Percentiles rank a stretch among this genome's conserved stretches.
Conservation (phyloP, 2,329 filamentous ascomycete species). For the Aaosphaeria pasadenensis region DNA sequence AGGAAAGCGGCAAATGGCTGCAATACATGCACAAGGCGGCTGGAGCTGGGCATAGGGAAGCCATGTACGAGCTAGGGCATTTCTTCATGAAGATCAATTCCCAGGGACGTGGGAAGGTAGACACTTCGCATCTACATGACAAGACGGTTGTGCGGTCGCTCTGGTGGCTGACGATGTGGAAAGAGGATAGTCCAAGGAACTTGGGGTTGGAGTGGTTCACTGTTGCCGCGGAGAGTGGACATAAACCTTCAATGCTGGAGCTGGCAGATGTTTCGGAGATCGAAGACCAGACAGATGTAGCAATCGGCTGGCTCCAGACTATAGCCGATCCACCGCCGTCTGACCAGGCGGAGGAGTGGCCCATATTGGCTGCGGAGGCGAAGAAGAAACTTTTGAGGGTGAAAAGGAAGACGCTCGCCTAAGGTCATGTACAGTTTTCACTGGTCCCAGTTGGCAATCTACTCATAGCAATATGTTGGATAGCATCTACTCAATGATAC, state of each 20-base stretch:
- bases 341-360: constrained; percentile 23
- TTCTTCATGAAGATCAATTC: constrained; percentile 40
- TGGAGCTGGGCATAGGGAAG: constrained; percentile 36
- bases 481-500: too few relatives aligned
- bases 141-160: constrained; percentile 14
- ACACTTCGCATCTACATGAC: constrained; percentile 7
- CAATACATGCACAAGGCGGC: constrained; percentile 46
- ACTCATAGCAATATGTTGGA: too few relatives aligned
- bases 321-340: constrained; percentile 13
- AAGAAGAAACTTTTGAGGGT: constrained; percentile 12
- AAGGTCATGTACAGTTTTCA: too few relatives aligned
- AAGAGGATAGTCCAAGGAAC: constrained; percentile 13
- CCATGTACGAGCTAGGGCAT: constrained; percentile 35
- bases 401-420: neutral
- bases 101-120: neutral
- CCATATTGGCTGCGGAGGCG: constrained; percentile 19
- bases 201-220: constrained; percentile 26
- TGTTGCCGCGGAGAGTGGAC: constrained; percentile 20
- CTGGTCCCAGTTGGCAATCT: too few relatives aligned
- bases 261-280: constrained; percentile 19
- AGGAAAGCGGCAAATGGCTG: constrained; percentile 37
- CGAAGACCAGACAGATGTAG: constrained; percentile 5
- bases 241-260: constrained; percentile 26
- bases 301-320: constrained; percentile 10
- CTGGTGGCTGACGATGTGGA: constrained; percentile 15